Conservation (phyloP, 225 moss, liverwort and hornwort genomes). For the Antitrichia curtipendula region DNA sequence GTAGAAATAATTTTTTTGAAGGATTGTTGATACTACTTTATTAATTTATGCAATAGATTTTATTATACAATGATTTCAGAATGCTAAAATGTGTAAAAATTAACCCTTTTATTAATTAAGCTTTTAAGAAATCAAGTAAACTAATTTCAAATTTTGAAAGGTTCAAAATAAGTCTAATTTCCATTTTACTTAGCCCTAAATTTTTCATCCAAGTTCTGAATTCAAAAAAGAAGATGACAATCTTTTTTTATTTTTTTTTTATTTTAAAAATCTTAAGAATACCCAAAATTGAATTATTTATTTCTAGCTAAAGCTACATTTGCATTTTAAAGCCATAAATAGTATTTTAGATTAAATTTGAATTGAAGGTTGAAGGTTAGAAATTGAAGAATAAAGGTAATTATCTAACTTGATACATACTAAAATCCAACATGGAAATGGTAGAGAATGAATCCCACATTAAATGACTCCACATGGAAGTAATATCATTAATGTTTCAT, state of each 20-base stretch:
- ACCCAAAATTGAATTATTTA: neutral
- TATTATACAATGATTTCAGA: rapidly evolving
- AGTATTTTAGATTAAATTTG: neutral
- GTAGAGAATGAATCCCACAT: neutral
- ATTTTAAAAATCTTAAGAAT: neutral
- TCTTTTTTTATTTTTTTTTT: neutral
- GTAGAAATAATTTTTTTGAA: neutral
- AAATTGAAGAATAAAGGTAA: neutral
- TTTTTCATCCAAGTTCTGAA: neutral
- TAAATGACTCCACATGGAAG: rapidly evolving
- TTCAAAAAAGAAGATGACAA: neutral
- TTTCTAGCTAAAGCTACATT: neutral
- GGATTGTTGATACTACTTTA: rapidly evolving
- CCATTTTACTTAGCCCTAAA: neutral
- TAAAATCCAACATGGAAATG: neutral
- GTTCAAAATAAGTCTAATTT: neutral
- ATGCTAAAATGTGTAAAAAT: neutral
- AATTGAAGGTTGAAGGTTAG: neutral
- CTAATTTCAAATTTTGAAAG: neutral
- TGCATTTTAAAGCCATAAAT: neutral
- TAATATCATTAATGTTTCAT: neutral
- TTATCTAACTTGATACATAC: neutral
- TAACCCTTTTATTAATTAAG: neutral
- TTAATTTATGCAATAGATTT: neutral
- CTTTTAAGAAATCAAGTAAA: neutral